These are phyloP conservation scores for Rhamnella rubrinervis DNA, from an alignment of 331 rosid genomes.

Conservation along the genomic window DNA sequence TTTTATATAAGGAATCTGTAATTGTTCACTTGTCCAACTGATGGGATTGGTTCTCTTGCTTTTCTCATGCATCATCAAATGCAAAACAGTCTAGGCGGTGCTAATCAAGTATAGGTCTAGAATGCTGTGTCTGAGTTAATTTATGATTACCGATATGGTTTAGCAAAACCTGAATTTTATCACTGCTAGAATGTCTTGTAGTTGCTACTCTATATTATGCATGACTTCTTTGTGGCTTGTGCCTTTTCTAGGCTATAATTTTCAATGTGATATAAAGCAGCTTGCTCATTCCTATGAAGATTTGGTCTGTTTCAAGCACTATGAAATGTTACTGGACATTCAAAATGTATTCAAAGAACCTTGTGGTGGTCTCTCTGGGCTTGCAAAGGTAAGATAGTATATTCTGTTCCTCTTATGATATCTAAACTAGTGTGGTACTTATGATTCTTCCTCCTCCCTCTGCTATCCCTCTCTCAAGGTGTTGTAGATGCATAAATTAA, in stretches of 20 bases:
- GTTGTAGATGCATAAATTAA: neutral
- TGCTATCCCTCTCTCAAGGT: slow-evolving; percentile 2
- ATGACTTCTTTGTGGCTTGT: slow-evolving; percentile 29
- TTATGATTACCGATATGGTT: neutral
- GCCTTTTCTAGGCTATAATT: slow-evolving; percentile 76
- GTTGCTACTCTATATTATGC: slow-evolving; percentile 22
- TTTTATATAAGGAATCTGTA: neutral
- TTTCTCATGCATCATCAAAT: neutral
- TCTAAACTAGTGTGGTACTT: neutral
- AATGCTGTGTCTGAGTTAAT: slow-evolving; percentile 1
- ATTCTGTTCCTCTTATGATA: neutral
- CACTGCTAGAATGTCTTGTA: neutral
- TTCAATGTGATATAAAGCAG: slow-evolving; percentile 81
- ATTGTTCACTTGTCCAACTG: neutral
- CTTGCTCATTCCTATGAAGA: slow-evolving; percentile 75
- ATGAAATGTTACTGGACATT: slow-evolving; percentile 74
- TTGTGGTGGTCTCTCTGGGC: slow-evolving; percentile 86
- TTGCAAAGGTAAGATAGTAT: slow-evolving; percentile 57
- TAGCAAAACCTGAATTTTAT: neutral
- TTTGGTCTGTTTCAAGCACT: slow-evolving; percentile 74
- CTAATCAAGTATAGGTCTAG: neutral
- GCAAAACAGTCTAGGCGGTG: neutral
- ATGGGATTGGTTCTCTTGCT: neutral
- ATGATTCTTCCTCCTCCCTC: neutral
- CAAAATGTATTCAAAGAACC: slow-evolving; percentile 71